Percentiles rank a stretch among this genome's conserved stretches.
Conservation (phyloP, 2,329 filamentous ascomycete genomes). For the Diplodia corticola region DNA sequence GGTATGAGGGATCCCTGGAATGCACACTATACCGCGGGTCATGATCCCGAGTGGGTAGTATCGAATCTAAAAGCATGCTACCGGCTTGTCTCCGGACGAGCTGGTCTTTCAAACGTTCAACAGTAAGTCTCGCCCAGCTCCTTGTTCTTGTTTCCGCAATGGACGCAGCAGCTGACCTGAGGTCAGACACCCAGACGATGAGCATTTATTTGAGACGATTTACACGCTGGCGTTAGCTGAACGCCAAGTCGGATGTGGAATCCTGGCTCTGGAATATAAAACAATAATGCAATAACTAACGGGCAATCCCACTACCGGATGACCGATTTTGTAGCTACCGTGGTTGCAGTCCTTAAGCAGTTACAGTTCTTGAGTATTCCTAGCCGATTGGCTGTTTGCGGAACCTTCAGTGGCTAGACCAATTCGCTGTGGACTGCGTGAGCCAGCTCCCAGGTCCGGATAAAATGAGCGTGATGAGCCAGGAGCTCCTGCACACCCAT, state of each 20-base stretch:
- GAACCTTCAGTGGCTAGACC: neutral
- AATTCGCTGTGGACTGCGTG: neutral
- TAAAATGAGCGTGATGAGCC: neutral
- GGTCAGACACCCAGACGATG: neutral
- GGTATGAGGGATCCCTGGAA: neutral
- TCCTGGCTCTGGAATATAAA: neutral
- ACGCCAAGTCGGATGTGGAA: neutral
- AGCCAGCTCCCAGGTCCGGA: neutral
- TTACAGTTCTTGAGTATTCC: neutral
- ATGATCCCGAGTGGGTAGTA: neutral
- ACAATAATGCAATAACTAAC: neutral
- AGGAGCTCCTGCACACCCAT: neutral
- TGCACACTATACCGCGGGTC: neutral
- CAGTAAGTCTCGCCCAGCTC: neutral
- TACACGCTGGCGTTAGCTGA: neutral
- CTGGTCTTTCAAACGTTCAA: neutral
- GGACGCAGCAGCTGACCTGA: neutral
- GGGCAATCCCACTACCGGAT: neutral
- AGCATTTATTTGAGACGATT: neutral
- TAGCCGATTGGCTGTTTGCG: neutral
- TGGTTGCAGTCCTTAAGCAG: neutral
- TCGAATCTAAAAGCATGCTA: slow-evolving; percentile 9
- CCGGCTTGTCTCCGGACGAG: slow-evolving; percentile 16
- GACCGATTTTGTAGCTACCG: neutral
- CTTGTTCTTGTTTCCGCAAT: neutral